Base-by-base conservation (phyloP, 208 protist species). In the Crithidia expoeki region DNA sequence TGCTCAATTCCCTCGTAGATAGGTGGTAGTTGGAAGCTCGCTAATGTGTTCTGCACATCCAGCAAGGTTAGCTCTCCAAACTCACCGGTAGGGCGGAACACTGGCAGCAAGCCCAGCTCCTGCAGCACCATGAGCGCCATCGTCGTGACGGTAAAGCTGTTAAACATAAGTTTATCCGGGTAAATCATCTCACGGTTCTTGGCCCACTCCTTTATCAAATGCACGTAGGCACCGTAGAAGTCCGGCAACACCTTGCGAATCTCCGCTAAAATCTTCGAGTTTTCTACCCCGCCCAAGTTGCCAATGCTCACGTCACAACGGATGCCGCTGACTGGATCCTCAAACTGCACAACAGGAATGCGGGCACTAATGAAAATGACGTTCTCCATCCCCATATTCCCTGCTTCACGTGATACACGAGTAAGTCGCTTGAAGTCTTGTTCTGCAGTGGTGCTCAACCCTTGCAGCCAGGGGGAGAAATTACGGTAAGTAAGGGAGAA, bases 81-180 rank as follows among this genome's bases (percentile, higher is more conserved):
- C 12, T 81, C 61, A 9, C 89, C 89, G 21, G 84, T 94, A 0
- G 88, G 81, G 5, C 68, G 56, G 56, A 97, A 95, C 34, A 94
- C 71, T 10, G 92, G 92, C 19, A 97, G 66, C 59, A 97, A 72
- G 5, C 86, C 86, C 30, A 97, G 76, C 67, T 97, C 92, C 75
- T 97, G 92, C 57, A 97, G 70, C 55, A 97, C 92, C 92, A 94
- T 97, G 33, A 94, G 76, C 7, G 89, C 72, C 89, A 97, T 97
- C 17, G 85, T 93, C 0, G 92, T 97, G 36, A 95, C 78, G 66
- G 92, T 93, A 63, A 97, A 97, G 74, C 89, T 95, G 79, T 94
- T 97, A 74, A 97, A 93, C 47, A 80, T 92, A 16, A 57, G 61
- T 62, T 93, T 92, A 36, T 94, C 89, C 1, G 92, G 92, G 23